phyloP scores from a whole-genome alignment of 2,329 filamentous ascomycete genomes.

The Huntiella abstrusa region DNA sequence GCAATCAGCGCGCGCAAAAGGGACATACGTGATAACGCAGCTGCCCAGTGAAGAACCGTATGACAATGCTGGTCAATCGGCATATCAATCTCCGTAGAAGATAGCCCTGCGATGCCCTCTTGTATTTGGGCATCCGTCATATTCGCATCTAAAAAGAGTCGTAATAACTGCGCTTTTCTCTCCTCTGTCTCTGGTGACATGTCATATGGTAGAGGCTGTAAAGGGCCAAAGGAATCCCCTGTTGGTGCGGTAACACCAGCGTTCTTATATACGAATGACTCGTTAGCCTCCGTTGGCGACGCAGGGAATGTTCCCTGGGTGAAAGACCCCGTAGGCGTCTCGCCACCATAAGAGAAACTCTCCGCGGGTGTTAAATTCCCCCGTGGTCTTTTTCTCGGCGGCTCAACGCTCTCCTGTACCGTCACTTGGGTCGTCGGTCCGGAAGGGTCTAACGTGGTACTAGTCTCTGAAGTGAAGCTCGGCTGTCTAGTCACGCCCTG shows the following conservation, averaged over 20 bases:
- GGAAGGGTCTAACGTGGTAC: slow-evolving; percentile 12
- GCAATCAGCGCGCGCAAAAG: slow-evolving; percentile 65
- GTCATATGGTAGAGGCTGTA: slow-evolving; percentile 45
- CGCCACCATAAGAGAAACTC: slow-evolving; percentile 33
- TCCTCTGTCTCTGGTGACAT: slow-evolving; percentile 49
- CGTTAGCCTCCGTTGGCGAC: slow-evolving; percentile 63
- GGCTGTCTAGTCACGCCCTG: slow-evolving; percentile 35
- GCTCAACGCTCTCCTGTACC: slow-evolving; percentile 29
- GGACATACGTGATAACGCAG: slow-evolving; percentile 71
- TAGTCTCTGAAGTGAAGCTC: slow-evolving; percentile 60
- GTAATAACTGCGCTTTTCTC: slow-evolving; percentile 66
- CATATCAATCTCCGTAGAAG: slow-evolving; percentile 68
- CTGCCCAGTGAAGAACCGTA: slow-evolving; percentile 90
- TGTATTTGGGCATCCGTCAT: slow-evolving; percentile 54
- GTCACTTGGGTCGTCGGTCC: too few species aligned
- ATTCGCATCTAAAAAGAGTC: slow-evolving; percentile 59
- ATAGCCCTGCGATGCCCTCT: slow-evolving; percentile 57
- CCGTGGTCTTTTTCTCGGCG: slow-evolving; percentile 61
- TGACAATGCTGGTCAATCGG: slow-evolving; percentile 80
- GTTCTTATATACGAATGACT: slow-evolving; percentile 54
- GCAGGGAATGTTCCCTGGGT: slow-evolving; percentile 35
- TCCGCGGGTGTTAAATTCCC: slow-evolving; percentile 34
- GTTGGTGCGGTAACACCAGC: slow-evolving; percentile 15
- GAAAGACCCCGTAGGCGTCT: slow-evolving; percentile 25
- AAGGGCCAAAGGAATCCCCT: slow-evolving; percentile 34